phyloP scores from a whole-genome alignment of 169 alveolate species.

The Babesia sp. region DNA sequence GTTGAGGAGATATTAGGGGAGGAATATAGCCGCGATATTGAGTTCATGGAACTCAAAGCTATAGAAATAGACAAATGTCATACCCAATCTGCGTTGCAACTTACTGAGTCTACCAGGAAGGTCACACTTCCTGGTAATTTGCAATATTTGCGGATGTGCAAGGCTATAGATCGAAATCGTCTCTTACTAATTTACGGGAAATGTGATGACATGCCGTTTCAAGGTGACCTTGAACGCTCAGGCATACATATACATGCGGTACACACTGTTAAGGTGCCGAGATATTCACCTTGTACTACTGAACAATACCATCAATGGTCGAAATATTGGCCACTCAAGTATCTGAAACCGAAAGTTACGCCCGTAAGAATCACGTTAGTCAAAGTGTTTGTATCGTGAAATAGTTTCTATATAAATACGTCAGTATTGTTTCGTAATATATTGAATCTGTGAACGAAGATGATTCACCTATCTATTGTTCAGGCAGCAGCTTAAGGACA shows the following conservation, averaged over 20 bases:
- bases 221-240: slow-evolving; percentile 3
- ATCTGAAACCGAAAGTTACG: slow-evolving; percentile 72
- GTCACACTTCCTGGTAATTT: slow-evolving; percentile 15
- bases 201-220: slow-evolving; percentile 7
- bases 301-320: slow-evolving; percentile 76
- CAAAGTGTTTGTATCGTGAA: not conserved
- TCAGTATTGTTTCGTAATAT: too few relatives aligned
- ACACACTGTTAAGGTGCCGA: slow-evolving; percentile 69
- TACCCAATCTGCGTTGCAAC: slow-evolving; percentile 37
- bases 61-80: slow-evolving; percentile 50
- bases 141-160: slow-evolving; percentile 61
- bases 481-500: slow-evolving; percentile 28
- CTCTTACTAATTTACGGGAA: slow-evolving; percentile 46
- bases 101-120: slow-evolving; percentile 49
- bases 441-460: too few relatives aligned
- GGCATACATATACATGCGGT: slow-evolving; percentile 31
- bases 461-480: not conserved
- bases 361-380: slow-evolving; percentile 69
- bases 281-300: slow-evolving; percentile 73
- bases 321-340: slow-evolving; percentile 79
- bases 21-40: slow-evolving; percentile 53
- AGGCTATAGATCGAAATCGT: slow-evolving; percentile 33
- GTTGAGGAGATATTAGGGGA: slow-evolving; percentile 40
- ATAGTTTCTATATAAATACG: not conserved
- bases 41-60: slow-evolving; percentile 54